Conservation (phyloP, 352 stramenopile species). For the Globisporangium canariense region DNA sequence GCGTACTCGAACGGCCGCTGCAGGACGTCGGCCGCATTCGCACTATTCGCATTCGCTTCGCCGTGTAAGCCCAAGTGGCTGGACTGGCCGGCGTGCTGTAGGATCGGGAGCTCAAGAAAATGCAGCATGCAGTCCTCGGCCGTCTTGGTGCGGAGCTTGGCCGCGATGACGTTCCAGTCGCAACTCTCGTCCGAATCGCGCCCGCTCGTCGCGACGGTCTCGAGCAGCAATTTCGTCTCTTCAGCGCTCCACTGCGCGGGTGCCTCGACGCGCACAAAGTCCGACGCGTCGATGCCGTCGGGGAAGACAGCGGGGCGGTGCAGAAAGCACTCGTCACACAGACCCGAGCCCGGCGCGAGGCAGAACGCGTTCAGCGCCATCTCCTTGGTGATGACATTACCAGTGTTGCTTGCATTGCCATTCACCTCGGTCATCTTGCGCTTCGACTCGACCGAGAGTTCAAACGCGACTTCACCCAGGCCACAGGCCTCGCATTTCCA, state of each 20-base stretch:
- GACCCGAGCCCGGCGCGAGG: slow-evolving; percentile 46
- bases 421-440: slow-evolving; percentile 29
- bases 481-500: slow-evolving; percentile 54
- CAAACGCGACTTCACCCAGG: slow-evolving; percentile 37
- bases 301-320: slow-evolving; percentile 46
- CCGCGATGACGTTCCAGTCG: slow-evolving; percentile 76
- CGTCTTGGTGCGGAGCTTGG: slow-evolving; percentile 64
- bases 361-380: slow-evolving; percentile 43
- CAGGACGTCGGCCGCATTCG: slow-evolving; percentile 13
- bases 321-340: slow-evolving; percentile 71
- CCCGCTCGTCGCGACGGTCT: slow-evolving; percentile 35
- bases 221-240: slow-evolving; percentile 43
- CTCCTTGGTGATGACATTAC: slow-evolving; percentile 29
- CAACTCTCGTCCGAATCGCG: slow-evolving; percentile 36
- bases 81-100: slow-evolving; percentile 23
- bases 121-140: slow-evolving; percentile 75
- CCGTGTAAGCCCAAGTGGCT: neutral
- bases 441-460: slow-evolving; percentile 60
- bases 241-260: slow-evolving; percentile 40
- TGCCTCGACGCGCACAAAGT: slow-evolving; percentile 48
- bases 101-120: slow-evolving; percentile 71
- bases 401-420: slow-evolving; percentile 5
- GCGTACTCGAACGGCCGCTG: slow-evolving; percentile 43
- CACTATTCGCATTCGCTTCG: neutral
- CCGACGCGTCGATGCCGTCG: slow-evolving; percentile 48